A percentile compares a stretch with the other conserved stretches of the same genome.
These are phyloP conservation scores for Knufia petricola DNA, from an alignment of 2,329 filamentous ascomycete species.

Conservation along the genomic window DNA sequence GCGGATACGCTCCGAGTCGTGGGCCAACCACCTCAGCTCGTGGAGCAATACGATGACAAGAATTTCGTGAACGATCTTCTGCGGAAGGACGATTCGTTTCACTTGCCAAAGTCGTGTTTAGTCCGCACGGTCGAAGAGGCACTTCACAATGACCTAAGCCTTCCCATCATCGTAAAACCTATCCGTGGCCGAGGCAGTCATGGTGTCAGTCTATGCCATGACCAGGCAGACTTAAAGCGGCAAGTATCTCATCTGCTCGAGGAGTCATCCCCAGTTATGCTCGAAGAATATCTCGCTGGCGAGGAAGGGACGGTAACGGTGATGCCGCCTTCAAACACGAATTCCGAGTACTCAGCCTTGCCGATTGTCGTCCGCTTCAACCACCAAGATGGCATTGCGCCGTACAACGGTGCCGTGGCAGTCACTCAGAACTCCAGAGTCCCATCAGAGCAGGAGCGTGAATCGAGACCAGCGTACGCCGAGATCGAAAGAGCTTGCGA, in stretches of 20 bases:
- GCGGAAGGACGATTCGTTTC: slow-evolving; percentile 30
- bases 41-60: slow-evolving; percentile 45
- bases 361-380: slow-evolving; percentile 41
- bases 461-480: slow-evolving; percentile 27
- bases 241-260: slow-evolving; percentile 31
- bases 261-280: slow-evolving; percentile 33
- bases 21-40: slow-evolving; percentile 39
- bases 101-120: slow-evolving; percentile 32
- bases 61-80: slow-evolving; percentile 39
- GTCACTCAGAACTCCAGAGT: slow-evolving; percentile 40
- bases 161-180: slow-evolving; percentile 41
- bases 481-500: slow-evolving; percentile 33
- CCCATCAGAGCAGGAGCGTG: slow-evolving; percentile 27
- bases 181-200: slow-evolving; percentile 41
- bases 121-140: slow-evolving; percentile 20
- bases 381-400: slow-evolving; percentile 39
- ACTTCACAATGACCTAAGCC: slow-evolving; percentile 20
- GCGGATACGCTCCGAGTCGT: slow-evolving; percentile 31
- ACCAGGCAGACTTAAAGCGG: slow-evolving; percentile 23
- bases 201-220: slow-evolving; percentile 40
- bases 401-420: slow-evolving; percentile 41
- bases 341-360: slow-evolving; percentile 34
- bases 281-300: slow-evolving; percentile 41
- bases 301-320: slow-evolving; percentile 44
- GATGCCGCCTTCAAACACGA: slow-evolving; percentile 36